These are phyloP conservation scores for Artomyces pyxidatus DNA, from an alignment of 768 basidiomycete species.

Conservation along the genomic window DNA sequence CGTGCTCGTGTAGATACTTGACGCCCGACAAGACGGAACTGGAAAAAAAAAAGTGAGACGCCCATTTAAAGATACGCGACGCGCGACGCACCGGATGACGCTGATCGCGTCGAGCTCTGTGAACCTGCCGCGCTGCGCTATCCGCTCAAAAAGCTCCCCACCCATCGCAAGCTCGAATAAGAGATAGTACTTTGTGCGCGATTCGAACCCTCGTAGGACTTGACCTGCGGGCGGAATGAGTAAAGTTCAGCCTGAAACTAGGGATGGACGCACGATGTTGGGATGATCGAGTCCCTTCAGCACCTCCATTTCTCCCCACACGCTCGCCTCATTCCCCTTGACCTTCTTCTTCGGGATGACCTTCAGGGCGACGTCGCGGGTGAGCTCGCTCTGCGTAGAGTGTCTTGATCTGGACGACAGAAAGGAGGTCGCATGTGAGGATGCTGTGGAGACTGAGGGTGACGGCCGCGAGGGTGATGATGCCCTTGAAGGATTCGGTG, in stretches of 20 bases:
- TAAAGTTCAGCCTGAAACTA: too few species aligned
- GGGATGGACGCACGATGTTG: conserved; percentile 63
- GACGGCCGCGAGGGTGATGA: conserved; percentile 3
- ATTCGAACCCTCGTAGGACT: conserved; percentile 96
- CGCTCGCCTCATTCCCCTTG: conserved; percentile 80
- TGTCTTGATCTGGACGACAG: conserved; percentile 15
- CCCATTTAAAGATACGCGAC: background rate
- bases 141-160: conserved; percentile 90
- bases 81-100: conserved; percentile 54
- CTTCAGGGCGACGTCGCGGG: conserved; percentile 78
- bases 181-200: conserved; percentile 90
- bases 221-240: conserved; percentile 57
- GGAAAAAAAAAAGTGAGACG: background rate
- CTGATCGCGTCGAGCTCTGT: conserved; percentile 85
- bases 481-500: background rate
- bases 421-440: conserved; percentile 21
- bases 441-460: conserved; percentile 6
- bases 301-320: conserved; percentile 93
- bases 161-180: conserved; percentile 90
- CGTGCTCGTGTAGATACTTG: conserved; percentile 81
- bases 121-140: conserved; percentile 80
- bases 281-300: conserved; percentile 84
- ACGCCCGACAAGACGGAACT: conserved; percentile 84
- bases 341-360: conserved; percentile 94
- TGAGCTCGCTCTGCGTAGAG: conserved; percentile 26